Percentiles rank a stretch among this genome's conserved stretches.
Evolutionary conservation across 2,329 filamentous ascomycete genomes (phyloP).

Genomic region (Aspergillus neoniger): DNA sequence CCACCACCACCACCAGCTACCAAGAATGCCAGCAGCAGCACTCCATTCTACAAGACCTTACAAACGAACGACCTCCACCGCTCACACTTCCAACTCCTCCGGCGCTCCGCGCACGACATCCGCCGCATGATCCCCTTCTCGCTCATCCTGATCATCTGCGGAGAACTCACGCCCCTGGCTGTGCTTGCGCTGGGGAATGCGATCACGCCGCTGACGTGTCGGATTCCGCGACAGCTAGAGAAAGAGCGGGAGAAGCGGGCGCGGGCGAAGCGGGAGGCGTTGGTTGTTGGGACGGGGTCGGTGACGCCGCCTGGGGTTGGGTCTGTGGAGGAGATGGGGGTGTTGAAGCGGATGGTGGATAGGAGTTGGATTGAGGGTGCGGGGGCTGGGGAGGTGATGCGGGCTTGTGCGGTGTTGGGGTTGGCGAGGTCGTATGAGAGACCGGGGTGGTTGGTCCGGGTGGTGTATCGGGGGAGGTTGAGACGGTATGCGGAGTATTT

Average conservation of each 20-base stretch:
- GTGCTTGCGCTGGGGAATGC: constrained; percentile 68
- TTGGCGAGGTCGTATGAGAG: constrained; percentile 39
- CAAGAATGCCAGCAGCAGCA: no score
- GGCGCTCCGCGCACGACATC: constrained; percentile 70
- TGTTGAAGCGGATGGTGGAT: constrained; percentile 28
- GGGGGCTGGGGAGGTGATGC: constrained; percentile 28
- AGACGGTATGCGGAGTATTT: constrained; percentile 62
- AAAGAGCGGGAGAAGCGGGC: constrained; percentile 57
- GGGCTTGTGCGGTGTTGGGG: constrained; percentile 39
- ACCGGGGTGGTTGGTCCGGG: constrained; percentile 42
- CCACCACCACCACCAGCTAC: constrained; percentile 10
- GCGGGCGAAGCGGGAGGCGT: constrained; percentile 35
- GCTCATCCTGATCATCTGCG: constrained; percentile 73
- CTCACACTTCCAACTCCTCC: constrained; percentile 69
- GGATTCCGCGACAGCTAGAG: constrained; percentile 75
- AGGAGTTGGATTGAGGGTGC: constrained; percentile 24
- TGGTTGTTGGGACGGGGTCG: constrained; percentile 17
- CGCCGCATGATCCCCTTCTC: constrained; percentile 77
- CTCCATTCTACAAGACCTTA: constrained; percentile 19
- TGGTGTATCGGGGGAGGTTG: constrained; percentile 58
- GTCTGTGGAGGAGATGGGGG: constrained; percentile 32
- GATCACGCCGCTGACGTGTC: constrained; percentile 77
- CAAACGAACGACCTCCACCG: constrained; percentile 34
- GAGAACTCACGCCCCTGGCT: constrained; percentile 82
- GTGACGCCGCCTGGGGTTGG: constrained; percentile 19